Conservation (phyloP, 805 yeast genomes). For the Tetrapisispora fleetii region DNA sequence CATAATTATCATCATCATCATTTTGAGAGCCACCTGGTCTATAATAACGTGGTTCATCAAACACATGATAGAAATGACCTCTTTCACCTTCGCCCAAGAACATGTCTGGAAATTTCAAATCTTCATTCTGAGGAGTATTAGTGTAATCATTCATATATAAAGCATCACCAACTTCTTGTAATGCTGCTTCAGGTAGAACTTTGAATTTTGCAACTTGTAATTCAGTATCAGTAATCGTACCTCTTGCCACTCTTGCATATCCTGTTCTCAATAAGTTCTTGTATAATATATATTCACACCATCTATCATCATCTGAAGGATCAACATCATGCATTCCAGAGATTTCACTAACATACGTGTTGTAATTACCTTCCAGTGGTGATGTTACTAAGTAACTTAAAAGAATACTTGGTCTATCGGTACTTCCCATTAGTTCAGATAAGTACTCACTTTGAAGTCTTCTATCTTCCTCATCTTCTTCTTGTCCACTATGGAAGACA, state of each 20-base stretch:
- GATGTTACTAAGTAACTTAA: constrained; percentile 84
- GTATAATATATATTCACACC: constrained; percentile 96
- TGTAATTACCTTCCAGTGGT: constrained; percentile 83
- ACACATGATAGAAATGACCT: constrained; percentile 89
- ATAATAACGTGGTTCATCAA: constrained; percentile 83
- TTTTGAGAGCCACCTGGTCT: not conserved
- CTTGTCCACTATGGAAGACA: constrained; percentile 97
- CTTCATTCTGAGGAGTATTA: constrained; percentile 42
- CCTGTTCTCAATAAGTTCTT: constrained; percentile 80
- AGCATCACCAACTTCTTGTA: constrained; percentile 26
- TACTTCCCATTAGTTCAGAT: constrained; percentile 68
- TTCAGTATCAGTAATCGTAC: constrained; percentile 94
- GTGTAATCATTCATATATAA: constrained; percentile 49
- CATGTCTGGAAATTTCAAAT: constrained; percentile 62
- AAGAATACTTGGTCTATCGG: constrained; percentile 75
- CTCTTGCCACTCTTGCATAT: constrained; percentile 87
- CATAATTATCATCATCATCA: not conserved
- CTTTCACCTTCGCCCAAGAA: constrained; percentile 88
- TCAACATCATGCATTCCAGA: constrained; percentile 92
- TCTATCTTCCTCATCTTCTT: constrained; percentile 92
- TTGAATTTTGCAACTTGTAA: constrained; percentile 90
- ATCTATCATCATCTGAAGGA: constrained; percentile 87
- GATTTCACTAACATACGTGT: constrained; percentile 74
- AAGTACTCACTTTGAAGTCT: constrained; percentile 72
- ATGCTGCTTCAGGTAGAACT: constrained; percentile 32